These are phyloP conservation scores for Dichotomocladium elegans DNA, from an alignment of 371 early-diverging fungal species.

Conservation along the genomic window DNA sequence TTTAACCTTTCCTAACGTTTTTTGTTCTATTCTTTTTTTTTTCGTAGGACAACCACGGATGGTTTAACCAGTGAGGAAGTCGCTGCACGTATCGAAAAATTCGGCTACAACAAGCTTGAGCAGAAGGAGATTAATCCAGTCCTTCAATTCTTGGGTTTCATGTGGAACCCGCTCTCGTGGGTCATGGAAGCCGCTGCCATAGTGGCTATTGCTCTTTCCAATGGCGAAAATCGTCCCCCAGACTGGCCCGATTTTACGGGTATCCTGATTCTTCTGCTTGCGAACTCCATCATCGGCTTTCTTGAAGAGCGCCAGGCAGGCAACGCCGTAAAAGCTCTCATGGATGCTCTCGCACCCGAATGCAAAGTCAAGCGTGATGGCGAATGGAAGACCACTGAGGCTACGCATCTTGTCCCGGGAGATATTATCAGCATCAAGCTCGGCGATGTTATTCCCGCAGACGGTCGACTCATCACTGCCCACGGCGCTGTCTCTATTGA, in stretches of 20 bases:
- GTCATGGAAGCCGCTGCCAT: constrained; percentile 79
- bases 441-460: constrained; percentile 83
- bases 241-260: constrained; percentile 87
- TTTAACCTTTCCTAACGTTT: no score
- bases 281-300: constrained; percentile 86
- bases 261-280: constrained; percentile 74
- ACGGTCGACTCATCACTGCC: constrained; percentile 57
- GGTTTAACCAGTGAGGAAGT: constrained; percentile 69
- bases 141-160: constrained; percentile 84
- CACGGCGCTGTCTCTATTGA: constrained; percentile 59
- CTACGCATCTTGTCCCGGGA: constrained; percentile 66
- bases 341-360: constrained; percentile 75
- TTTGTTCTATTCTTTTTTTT: not conserved
- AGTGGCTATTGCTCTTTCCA: constrained; percentile 70
- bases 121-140: constrained; percentile 78
- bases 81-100: constrained; percentile 59
- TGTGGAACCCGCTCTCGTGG: constrained; percentile 81
- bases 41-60: constrained; percentile 44
- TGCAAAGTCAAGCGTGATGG: constrained; percentile 66
- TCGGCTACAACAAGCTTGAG: constrained; percentile 68
- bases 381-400: constrained; percentile 55
- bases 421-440: constrained; percentile 73
- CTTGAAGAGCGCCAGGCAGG: constrained; percentile 82
- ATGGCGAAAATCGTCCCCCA: constrained; percentile 62
- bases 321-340: constrained; percentile 75